Conservation (phyloP, 2,329 filamentous ascomycete genomes). For the Stenocarpella maydis region DNA sequence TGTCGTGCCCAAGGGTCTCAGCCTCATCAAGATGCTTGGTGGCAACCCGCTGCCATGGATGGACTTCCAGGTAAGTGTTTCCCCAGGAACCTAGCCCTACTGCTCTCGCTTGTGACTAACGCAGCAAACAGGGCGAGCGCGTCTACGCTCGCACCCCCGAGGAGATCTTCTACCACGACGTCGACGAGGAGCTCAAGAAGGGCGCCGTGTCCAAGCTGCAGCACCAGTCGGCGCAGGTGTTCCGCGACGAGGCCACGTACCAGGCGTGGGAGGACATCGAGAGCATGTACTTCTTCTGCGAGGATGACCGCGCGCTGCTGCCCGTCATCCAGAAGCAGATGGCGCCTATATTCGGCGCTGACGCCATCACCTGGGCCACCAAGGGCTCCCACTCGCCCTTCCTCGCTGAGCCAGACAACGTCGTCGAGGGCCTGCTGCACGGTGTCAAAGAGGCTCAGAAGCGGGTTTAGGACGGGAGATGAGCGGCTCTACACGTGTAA, state of each 20-base stretch:
- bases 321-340: constrained; percentile 33
- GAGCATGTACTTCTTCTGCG: constrained; percentile 37
- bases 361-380: constrained; percentile 29
- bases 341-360: constrained; percentile 27
- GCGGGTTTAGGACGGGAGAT: not conserved
- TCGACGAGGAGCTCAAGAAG: constrained; percentile 32
- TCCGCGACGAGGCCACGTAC: constrained; percentile 36
- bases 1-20: constrained; percentile 38
- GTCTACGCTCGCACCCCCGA: constrained; percentile 33
- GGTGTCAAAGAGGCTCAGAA: constrained; percentile 30
- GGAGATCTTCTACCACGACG: constrained; percentile 38
- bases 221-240: constrained; percentile 37
- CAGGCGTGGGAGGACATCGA: constrained; percentile 39
- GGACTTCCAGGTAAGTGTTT: constrained; percentile 34
- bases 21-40: constrained; percentile 38
- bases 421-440: constrained; percentile 30
- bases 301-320: constrained; percentile 37
- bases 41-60: constrained; percentile 41
- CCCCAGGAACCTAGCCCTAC: too few species aligned
- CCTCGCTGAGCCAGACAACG: constrained; percentile 34
- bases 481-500: not conserved
- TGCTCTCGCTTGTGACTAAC: not conserved
- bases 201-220: constrained; percentile 34
- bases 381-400: constrained; percentile 37
- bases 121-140: constrained; percentile 29